Evolutionary conservation across 371 early-diverging fungal genomes (phyloP), one percentile per base, ranked within the genome.

Genomic region (Thermomucor indicae-seudaticae): DNA sequence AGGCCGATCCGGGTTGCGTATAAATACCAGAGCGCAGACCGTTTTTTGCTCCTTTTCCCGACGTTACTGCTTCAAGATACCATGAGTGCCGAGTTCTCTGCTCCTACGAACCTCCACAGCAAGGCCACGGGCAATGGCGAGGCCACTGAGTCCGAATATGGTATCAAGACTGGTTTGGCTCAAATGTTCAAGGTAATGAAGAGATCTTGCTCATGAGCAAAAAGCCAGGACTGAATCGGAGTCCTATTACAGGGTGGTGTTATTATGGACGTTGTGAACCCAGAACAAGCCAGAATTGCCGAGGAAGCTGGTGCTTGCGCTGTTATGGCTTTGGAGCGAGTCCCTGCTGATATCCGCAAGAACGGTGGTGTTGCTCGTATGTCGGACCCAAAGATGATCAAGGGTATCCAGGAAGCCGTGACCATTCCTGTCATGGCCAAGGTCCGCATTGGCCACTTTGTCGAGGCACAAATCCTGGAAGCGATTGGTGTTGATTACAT

Each of bases 361-460:
- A 85, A 95, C 64, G 98, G 95, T 85, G 98, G 96, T 60, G 96
- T 97, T 49, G 90, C 98, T 16, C 93, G 97, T 61, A 97, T 97
- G 98, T 93, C 95, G 28, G 98, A 96, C 76, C 98, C 98, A 60
- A 75, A 83, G 69, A 93, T 96, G 92, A 97, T 97, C 83, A 89
- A 85, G 72, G 92, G 91, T 65, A 97, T 97, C 73, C 88, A 86
- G 55, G 86, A 70, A 30, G 95, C 96, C 30, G 98, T 97, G 51
- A 90, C 95, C 27, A 95, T 97, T 69, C 98, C 98, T 27, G 96
- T 97, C 56, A 96, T 97, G 96, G 98, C 96, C 70, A 96, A 96
- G 80, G 93, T 90, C 72, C 90, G 98, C 62, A 96, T 97, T 58
- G 98, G 98, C 48, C 98, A 97, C 85, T 90, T 96, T 81, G 96